A percentile compares a stretch with the other conserved stretches of the same genome.
Conservation (phyloP, 306 rosid genomes). For the Quercus parvula region DNA sequence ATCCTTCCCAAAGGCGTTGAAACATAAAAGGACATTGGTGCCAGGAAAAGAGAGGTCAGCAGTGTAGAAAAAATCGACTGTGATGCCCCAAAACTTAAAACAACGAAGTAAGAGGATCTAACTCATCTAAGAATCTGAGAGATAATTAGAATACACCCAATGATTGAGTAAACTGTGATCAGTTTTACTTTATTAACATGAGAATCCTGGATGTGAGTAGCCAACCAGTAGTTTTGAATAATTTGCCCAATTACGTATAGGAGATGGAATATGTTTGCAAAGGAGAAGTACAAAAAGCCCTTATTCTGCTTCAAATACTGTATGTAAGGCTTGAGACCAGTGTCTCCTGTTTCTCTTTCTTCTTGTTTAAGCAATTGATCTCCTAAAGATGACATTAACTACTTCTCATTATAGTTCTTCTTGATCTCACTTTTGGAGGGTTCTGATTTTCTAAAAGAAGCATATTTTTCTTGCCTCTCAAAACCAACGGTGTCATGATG, state of each 20-base stretch:
- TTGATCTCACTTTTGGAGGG: constrained; percentile 14
- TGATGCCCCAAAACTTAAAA: constrained; percentile 40
- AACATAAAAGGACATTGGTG: constrained; percentile 58
- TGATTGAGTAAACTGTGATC: constrained; percentile 27
- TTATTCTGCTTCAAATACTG: constrained; percentile 46
- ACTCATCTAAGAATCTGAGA: constrained; percentile 12
- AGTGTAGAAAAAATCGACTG: constrained; percentile 27
- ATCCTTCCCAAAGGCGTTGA: constrained; percentile 66
- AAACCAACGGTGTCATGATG: constrained; percentile 39
- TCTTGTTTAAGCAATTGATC: constrained; percentile 50
- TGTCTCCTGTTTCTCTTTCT: constrained; percentile 49
- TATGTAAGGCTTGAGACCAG: constrained; percentile 53
- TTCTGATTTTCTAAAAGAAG: not conserved
- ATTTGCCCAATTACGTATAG: constrained; percentile 35
- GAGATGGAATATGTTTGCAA: constrained; percentile 17
- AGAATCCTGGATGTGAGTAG: constrained; percentile 37
- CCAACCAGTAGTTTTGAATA: constrained; percentile 49
- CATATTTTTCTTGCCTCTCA: constrained; percentile 2
- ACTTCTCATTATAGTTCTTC: constrained; percentile 6
- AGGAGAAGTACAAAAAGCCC: constrained; percentile 38
- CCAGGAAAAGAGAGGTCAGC: constrained; percentile 49
- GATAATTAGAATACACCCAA: constrained; percentile 15
- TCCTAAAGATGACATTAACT: not conserved
- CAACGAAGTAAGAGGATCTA: constrained; percentile 15
- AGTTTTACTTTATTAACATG: constrained; percentile 15